Percentiles rank a stretch among this genome's conserved stretches.
Evolutionary conservation across 352 stramenopile genomes (phyloP).

Genomic region (Globisporangium spiculum): DNA sequence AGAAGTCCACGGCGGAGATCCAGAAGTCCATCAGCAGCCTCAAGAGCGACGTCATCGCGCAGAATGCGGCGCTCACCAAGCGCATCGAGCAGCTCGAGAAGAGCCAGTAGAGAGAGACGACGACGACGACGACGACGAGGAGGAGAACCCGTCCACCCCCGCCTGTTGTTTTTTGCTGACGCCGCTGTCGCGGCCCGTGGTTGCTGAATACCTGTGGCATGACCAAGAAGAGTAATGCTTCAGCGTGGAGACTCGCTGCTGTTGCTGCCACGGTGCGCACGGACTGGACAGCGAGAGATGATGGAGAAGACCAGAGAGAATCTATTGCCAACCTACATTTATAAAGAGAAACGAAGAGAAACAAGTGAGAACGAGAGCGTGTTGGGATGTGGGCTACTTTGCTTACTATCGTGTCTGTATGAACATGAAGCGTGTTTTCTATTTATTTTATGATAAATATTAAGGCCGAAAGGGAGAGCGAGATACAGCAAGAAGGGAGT

Average conservation of each 20-base stretch:
- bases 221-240: neutral
- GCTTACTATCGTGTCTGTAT: neutral
- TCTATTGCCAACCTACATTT: conserved; percentile 5
- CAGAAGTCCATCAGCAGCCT: conserved; percentile 56
- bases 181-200: neutral
- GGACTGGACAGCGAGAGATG: neutral
- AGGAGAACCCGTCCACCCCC: neutral
- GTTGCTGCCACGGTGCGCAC: neutral
- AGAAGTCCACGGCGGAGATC: conserved; percentile 69
- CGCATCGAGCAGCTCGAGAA: conserved; percentile 75
- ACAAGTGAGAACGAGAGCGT: neutral
- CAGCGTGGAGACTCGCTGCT: neutral
- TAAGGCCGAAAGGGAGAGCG: neutral
- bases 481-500: neutral
- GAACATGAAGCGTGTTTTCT: conserved; percentile 1
- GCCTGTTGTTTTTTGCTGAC: neutral
- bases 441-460: conserved; percentile 9
- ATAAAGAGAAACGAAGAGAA: conserved; percentile 3
- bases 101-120: conserved; percentile 35
- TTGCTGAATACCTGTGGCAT: neutral
- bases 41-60: conserved; percentile 66
- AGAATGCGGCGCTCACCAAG: conserved; percentile 71
- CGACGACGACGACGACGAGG: conserved; percentile 14
- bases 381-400: neutral
- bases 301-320: neutral